Conservation (phyloP, 129 eudicot genomes). For the Helianthus annuus region DNA sequence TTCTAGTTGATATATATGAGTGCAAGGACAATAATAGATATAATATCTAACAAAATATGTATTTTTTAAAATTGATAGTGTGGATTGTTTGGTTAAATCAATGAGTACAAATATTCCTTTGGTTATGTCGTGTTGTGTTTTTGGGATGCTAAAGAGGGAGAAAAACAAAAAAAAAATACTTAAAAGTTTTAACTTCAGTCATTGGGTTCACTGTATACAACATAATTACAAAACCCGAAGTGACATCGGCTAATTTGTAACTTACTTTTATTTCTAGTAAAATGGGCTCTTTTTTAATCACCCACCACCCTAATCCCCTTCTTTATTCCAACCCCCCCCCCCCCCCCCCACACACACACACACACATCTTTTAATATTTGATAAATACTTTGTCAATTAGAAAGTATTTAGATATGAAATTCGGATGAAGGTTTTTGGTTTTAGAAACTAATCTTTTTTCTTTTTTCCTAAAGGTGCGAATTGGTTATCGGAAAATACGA, state of each 20-base stretch:
- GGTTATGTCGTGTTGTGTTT: conserved; percentile 36
- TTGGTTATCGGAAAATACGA: no score
- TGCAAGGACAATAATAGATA: neutral
- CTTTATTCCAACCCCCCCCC: neutral
- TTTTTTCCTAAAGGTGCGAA: no score
- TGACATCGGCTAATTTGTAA: conserved; percentile 31
- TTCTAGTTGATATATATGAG: neutral
- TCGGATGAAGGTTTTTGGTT: neutral
- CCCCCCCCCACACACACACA: neutral
- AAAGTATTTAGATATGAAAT: neutral
- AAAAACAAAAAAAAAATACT: conserved; percentile 1
- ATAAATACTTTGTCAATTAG: neutral
- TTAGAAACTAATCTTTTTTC: neutral
- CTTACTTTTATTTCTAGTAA: conserved; percentile 26
- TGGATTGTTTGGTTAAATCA: conserved; percentile 43
- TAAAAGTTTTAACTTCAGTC: conserved; percentile 1
- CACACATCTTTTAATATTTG: neutral
- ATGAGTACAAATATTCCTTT: conserved; percentile 44
- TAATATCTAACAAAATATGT: neutral
- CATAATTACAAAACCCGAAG: neutral
- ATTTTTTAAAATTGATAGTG: conserved; percentile 10
- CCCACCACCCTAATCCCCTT: conserved; percentile 19
- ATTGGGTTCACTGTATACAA: conserved; percentile 28
- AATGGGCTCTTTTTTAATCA: neutral
- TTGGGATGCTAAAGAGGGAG: conserved; percentile 19